Percentiles rank a stretch among this genome's conserved stretches.
phyloP scores from a whole-genome alignment of 805 yeast species.

The Ogataea parapolymorpha region DNA sequence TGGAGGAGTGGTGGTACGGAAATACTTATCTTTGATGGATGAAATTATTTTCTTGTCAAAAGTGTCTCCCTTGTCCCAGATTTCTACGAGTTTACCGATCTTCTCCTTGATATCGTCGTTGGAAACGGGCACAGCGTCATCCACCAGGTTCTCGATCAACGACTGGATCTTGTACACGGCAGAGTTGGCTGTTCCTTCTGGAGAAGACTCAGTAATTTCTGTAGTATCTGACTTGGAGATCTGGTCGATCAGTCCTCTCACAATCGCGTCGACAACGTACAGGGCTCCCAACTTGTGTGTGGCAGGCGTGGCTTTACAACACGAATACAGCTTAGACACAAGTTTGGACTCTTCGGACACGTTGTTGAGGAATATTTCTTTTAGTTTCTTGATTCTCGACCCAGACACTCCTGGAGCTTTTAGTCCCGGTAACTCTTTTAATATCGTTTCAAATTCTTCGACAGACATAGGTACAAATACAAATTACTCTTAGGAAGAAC shows the following conservation, averaged over 20 bases:
- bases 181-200: conserved; percentile 70
- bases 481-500: conserved; percentile 13
- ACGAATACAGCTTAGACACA: conserved; percentile 55
- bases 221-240: conserved; percentile 59
- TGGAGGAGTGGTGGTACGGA: conserved; percentile 67
- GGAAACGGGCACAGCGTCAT: conserved; percentile 57
- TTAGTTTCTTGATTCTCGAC: conserved; percentile 83
- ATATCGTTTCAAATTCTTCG: conserved; percentile 45
- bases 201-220: conserved; percentile 45
- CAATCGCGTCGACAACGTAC: conserved; percentile 90
- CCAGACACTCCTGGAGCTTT: conserved; percentile 95
- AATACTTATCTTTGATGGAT: conserved; percentile 55
- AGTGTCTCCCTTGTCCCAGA: conserved; percentile 86
- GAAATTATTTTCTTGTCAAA: conserved; percentile 58
- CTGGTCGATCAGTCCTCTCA: conserved; percentile 72
- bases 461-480: conserved; percentile 22
- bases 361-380: conserved; percentile 71
- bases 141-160: conserved; percentile 59
- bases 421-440: conserved; percentile 50
- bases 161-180: conserved; percentile 66
- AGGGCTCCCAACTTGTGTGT: conserved; percentile 87
- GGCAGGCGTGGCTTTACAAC: conserved; percentile 69
- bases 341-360: conserved; percentile 49
- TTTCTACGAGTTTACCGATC: conserved; percentile 78
- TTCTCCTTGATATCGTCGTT: conserved; percentile 62